Evolutionary conservation across 2,329 filamentous ascomycete species (phyloP), one percentile per base, ranked within the genome.

Genomic region (Aspergillus melleus): DNA sequence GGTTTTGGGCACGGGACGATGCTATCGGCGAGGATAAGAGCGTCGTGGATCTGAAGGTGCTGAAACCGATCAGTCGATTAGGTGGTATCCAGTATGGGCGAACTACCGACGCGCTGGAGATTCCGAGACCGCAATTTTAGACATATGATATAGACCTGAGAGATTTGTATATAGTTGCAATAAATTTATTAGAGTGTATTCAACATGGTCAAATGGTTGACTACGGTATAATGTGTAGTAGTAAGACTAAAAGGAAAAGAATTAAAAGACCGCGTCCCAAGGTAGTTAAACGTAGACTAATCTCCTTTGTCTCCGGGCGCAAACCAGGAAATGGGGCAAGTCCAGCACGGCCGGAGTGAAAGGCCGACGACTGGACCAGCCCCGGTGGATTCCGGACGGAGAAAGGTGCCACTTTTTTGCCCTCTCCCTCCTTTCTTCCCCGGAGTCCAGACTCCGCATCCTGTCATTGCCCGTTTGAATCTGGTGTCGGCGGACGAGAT

Each of bases 1-100:
- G 88, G 29, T 96, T 97, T 72, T 97, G 93, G 92, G 92, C 88
- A 2, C 80, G 93, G 55, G 91, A 96, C 73, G 94, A 97, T 77
- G 92, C 92, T 2, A 80, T 96, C 61, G 91, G 96, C 68, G 86
- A 90, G 71, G 88, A 92, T 9, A 84, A 81, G 70, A 91, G 87
- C 65, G 68, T 91, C 47, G 81, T 98, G 59, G 90, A 96, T 74
- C 86, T 91, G 11, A 83, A 88, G 78, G 82, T 96, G 9, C 77
- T 97, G 58, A 86, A 86, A 62, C 92, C 94, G 0, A 83, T 96
- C 16, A 86, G 86, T 64, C 85, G 94, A 42, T 70, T 97, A 24
- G 94, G 94, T 26, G 94, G 94, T 1, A 96, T 97, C 68, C 89
- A 89, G 0, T 98, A 96, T 73, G 89, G 84, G 0, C 83, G 92